A percentile compares a stretch with the other conserved stretches of the same genome.
Evolutionary conservation across 2,329 filamentous ascomycete genomes (phyloP).

Genomic region (Pseudogymnoascus sp.): DNA sequence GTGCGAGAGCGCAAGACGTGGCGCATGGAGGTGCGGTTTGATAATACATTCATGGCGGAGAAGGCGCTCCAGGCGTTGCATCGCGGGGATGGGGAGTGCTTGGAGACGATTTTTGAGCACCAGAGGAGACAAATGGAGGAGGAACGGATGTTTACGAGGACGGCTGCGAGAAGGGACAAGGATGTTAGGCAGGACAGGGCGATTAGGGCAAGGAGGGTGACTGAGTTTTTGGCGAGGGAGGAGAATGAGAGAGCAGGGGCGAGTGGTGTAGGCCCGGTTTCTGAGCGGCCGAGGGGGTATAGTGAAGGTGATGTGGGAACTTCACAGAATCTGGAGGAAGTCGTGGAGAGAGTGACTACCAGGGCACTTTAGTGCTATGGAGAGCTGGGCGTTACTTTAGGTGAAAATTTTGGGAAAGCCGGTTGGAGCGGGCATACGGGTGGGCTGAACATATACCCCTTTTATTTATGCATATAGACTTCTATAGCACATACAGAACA

Average conservation of each 20-base stretch:
- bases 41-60: conserved; percentile 40
- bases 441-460: background rate
- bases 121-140: conserved; percentile 18
- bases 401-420: background rate
- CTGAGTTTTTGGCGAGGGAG: background rate
- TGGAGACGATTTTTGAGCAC: conserved; percentile 26
- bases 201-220: background rate
- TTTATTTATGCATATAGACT: background rate
- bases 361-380: background rate
- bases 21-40: conserved; percentile 34
- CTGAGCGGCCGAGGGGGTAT: background rate
- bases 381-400: background rate
- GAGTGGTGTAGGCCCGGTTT: background rate
- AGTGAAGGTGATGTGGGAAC: background rate
- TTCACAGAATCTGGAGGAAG: background rate
- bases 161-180: conserved; percentile 2
- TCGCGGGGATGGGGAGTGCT: conserved; percentile 35
- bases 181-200: background rate
- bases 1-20: conserved; percentile 34
- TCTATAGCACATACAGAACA: background rate
- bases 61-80: conserved; percentile 34
- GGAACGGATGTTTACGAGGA: conserved; percentile 14
- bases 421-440: background rate
- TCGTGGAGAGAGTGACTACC: background rate
- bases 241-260: background rate